Base-by-base conservation (phyloP, 257 asterid species). In the Cynanchum wilfordii region DNA sequence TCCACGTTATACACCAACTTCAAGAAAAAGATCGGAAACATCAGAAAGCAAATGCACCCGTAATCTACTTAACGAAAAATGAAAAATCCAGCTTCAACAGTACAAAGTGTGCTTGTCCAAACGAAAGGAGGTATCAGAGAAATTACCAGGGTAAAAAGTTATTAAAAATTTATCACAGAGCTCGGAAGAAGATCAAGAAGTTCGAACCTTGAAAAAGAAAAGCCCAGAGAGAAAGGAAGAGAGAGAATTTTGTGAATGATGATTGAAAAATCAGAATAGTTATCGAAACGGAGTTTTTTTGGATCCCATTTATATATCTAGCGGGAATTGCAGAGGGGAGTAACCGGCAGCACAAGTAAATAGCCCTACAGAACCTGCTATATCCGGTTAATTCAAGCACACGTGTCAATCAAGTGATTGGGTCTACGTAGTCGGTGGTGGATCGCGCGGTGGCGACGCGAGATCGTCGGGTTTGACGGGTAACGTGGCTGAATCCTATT, bases 381-480 rank as follows among this genome's bases (percentile, higher is more conserved):
- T 68, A 75, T 79, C 65, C 82, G 79, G 91, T 88, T 45, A 16
- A 6, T 1, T 0, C 1, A 11, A 0, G 40, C 77, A 78, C 87
- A 79, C 86, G 90, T 82, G 88, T 75, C 79, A 29, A 29, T 30
- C 0, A 47, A 73, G 3, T 25, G 60, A 70, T 71, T 70, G 76
- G 80, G 66, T 15, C 70, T 17, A 15, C 54, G 51, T 33, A 75
- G 87, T 73, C 85, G 80, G 89, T 80, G 83, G 60, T 60, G 56
- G 76, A 84, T 85, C 84, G n/a, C 12, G 59, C 88, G 93, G 95
- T 87, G 81, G 86, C 79, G 80, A 80, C 65, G 73, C 78, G 81
- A 79, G 69, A 79, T 79, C 80, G 75, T 69, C 57, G 47, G 36
- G 24, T 30, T 77, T 76, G 82, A 76, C 36, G 52, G 57, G 0